A percentile compares a stretch with the other conserved stretches of the same genome.
These are phyloP conservation scores for Cladobotryum protrusum DNA, from an alignment of 2,329 filamentous ascomycete species.

Conservation along the genomic window DNA sequence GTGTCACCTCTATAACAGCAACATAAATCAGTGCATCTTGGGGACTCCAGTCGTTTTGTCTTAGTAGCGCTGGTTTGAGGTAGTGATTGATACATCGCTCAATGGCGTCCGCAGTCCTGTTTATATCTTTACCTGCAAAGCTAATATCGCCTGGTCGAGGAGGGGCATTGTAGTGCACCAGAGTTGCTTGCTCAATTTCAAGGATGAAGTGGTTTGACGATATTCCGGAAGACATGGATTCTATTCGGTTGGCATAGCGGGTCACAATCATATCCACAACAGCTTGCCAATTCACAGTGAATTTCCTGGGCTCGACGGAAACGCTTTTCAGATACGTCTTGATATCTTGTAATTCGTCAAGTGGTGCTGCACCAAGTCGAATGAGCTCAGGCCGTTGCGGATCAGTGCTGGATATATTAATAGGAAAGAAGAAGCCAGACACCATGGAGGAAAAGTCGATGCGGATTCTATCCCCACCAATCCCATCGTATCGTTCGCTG, in stretches of 20 bases:
- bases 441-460: slow-evolving; percentile 48
- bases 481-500: slow-evolving; percentile 39
- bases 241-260: slow-evolving; percentile 54
- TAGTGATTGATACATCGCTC: slow-evolving; percentile 32
- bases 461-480: slow-evolving; percentile 34
- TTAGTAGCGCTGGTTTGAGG: not conserved
- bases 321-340: slow-evolving; percentile 39
- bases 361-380: slow-evolving; percentile 24
- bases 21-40: slow-evolving; percentile 11
- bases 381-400: slow-evolving; percentile 27
- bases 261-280: slow-evolving; percentile 59
- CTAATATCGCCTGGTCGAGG: slow-evolving; percentile 18
- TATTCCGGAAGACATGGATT: slow-evolving; percentile 27
- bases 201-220: slow-evolving; percentile 25
- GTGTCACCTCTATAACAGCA: slow-evolving; percentile 4
- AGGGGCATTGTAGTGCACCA: slow-evolving; percentile 30
- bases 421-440: slow-evolving; percentile 43
- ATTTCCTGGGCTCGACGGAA: slow-evolving; percentile 26
- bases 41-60: slow-evolving; percentile 2
- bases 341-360: slow-evolving; percentile 28
- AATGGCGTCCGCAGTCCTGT: slow-evolving; percentile 33
- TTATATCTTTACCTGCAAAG: slow-evolving; percentile 19
- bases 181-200: slow-evolving; percentile 34
- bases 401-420: slow-evolving; percentile 42
- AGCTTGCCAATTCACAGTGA: slow-evolving; percentile 55